phyloP scores from a whole-genome alignment of 768 basidiomycete genomes.

The Boletus subcaerulescens region DNA sequence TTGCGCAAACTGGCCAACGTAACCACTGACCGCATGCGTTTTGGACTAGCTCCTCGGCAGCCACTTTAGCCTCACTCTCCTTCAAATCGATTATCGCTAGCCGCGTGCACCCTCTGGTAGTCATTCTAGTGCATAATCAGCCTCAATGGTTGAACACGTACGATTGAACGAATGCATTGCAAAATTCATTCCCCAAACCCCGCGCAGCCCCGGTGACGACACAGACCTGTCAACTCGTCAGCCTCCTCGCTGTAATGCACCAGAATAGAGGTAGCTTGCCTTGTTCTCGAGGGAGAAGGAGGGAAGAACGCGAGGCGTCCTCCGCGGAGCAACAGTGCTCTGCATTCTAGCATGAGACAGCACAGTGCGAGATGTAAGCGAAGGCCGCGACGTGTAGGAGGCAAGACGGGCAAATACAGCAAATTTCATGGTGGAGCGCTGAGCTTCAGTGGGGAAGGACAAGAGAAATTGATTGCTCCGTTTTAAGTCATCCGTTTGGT shows the following conservation, averaged over 20 bases:
- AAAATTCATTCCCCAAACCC: conserved; percentile 89
- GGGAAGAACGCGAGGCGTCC: conserved; percentile 53
- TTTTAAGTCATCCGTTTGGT: conserved; percentile 16
- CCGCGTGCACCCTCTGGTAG: conserved; percentile 68
- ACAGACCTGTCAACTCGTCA: conserved; percentile 57
- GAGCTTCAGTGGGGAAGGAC: conserved; percentile 9
- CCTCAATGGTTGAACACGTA: conserved; percentile 25
- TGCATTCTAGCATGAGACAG: conserved; percentile 18
- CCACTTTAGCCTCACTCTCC: conserved; percentile 58
- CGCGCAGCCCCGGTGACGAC: conserved; percentile 91
- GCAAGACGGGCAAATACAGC: conserved; percentile 28
- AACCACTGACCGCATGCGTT: conserved; percentile 47
- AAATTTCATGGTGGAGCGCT: conserved; percentile 25
- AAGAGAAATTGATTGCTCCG: conserved; percentile 14
- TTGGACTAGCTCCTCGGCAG: conserved; percentile 65
- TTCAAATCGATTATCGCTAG: conserved; percentile 83
- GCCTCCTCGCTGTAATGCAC: background rate
- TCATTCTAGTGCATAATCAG: conserved; percentile 2
- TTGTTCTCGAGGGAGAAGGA: conserved; percentile 79
- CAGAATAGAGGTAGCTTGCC: conserved; percentile 36
- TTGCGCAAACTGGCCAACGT: conserved; percentile 19
- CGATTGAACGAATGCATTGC: conserved; percentile 87
- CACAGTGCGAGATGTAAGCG: conserved; percentile 8
- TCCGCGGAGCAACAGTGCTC: conserved; percentile 26
- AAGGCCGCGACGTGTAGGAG: conserved; percentile 9